Base-by-base conservation (phyloP, 306 rosid species). In the Prunus mume region DNA sequence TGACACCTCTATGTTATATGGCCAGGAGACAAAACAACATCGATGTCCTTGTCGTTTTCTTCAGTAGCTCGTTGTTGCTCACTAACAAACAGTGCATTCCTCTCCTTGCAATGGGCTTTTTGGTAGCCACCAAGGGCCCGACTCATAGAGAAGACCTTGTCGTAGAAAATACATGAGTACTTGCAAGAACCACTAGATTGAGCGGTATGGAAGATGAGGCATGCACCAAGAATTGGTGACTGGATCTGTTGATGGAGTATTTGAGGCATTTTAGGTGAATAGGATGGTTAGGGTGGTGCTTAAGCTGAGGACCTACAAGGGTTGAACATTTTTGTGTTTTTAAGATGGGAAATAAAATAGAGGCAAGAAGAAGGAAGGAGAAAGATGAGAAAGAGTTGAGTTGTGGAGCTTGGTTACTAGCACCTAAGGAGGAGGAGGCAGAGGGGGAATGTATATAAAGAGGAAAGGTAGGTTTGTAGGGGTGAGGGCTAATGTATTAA, bases 121-220 rank as follows among this genome's bases (percentile, higher is more conserved):
- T 79, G 86, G 65, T 85, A 84, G 65, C 88, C 80, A 4, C 82
- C 84, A 1, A 85, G n/a, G 17, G 83, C 84, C 20, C 69, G 79
- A 19, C 65, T 3, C 27, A 78, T 62, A 2, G 30, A 14, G 46
- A 82, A 85, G 14, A 49, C 11, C 54, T 20, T 25, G 62, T 20
- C 9, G 47, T 80, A 85, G n/a, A 30, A n/a, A 50, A 60, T 14
- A 54, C 88, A 82, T 18, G 27, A 2, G 79, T 52, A 54, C 60
- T 54, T 54, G 20, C 8, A 19, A 9, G 24, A 54, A 18, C 60
- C 22, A 19, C 60, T 6, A 5, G n/a, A 1, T 6, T 11, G 22
- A 7, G 38, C 14, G 72, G 54, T 11, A 13, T 13, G 17, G 50
- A 67, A 9, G 38, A 20, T 65, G 34, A 34, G 15, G 58, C 85